Conservation (phyloP, 2,329 filamentous ascomycete genomes). For the Colletotrichum somersetense region DNA sequence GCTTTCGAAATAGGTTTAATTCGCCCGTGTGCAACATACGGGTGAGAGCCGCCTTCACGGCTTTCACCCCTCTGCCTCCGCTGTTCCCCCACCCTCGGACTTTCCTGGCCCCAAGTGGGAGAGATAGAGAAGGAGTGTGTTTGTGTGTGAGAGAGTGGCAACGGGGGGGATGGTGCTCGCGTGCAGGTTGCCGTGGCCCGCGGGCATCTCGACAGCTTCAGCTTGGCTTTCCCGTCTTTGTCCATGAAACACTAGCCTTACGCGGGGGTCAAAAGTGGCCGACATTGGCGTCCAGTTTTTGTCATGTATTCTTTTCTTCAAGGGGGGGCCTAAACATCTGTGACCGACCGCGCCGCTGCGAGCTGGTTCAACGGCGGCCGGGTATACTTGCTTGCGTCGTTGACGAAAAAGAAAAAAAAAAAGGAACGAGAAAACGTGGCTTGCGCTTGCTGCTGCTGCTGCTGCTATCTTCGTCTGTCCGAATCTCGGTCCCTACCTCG, state of each 20-base stretch:
- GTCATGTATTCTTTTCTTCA: conserved; percentile 22
- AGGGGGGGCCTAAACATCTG: no score
- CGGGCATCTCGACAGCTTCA: conserved; percentile 32
- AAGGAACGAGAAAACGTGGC: conserved; percentile 1
- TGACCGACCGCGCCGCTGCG: conserved; percentile 26
- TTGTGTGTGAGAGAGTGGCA: conserved; percentile 6
- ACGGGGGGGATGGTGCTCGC: conserved; percentile 9
- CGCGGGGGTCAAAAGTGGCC: conserved; percentile 38
- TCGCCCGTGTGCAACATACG: conserved; percentile 22
- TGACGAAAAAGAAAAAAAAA: no score
- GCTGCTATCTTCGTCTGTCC: conserved; percentile 46
- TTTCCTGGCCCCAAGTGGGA: conserved; percentile 7
- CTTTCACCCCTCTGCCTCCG: background rate
- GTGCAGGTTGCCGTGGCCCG: conserved; percentile 28
- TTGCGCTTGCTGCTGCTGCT: background rate
- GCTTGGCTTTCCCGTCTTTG: conserved; percentile 16
- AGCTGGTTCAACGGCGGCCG: conserved; percentile 24
- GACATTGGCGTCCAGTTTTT: conserved; percentile 24
- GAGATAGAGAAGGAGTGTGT: background rate
- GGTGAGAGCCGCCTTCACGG: conserved; percentile 9
- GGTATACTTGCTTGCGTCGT: conserved; percentile 28
- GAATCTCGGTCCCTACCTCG: conserved; percentile 48
- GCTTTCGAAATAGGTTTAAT: conserved; percentile 21
- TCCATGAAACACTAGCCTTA: conserved; percentile 41
- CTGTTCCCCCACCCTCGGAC: conserved; percentile 18